Conservation (phyloP, 768 basidiomycete species). For the Trametes cinnabarina region DNA sequence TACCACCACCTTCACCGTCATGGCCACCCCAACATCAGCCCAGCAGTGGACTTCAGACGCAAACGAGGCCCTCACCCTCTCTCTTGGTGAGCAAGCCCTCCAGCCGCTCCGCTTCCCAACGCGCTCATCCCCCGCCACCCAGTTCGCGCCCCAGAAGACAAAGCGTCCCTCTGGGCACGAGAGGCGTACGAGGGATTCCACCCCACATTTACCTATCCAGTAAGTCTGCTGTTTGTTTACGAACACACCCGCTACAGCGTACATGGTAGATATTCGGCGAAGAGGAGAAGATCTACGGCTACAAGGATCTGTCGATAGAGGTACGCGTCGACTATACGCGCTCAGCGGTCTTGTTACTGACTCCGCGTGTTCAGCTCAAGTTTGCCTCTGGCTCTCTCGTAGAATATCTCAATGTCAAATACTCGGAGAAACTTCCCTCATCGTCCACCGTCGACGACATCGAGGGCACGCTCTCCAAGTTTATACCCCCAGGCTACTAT, state of each 20-base stretch:
- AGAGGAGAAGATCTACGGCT: conserved; percentile 95
- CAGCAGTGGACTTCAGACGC: conserved; percentile 70
- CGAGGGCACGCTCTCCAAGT: conserved; percentile 69
- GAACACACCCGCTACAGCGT: not conserved
- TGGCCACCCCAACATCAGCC: conserved; percentile 31
- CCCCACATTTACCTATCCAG: conserved; percentile 93
- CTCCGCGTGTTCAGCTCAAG: conserved; percentile 51
- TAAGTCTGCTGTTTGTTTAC: conserved; percentile 34
- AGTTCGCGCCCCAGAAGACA: conserved; percentile 76
- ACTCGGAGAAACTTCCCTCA: conserved; percentile 62
- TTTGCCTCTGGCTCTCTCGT: conserved; percentile 86
- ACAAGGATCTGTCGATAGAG: conserved; percentile 78
- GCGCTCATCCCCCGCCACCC: conserved; percentile 6
- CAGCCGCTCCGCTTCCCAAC: not conserved
- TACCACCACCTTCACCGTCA: conserved; percentile 11
- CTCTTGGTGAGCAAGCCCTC: conserved; percentile 54
- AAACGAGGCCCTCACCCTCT: conserved; percentile 72
- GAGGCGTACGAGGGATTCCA: conserved; percentile 70
- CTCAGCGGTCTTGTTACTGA: not conserved
- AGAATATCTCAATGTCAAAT: conserved; percentile 69
- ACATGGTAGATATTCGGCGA: conserved; percentile 82
- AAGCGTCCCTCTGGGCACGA: conserved; percentile 49
- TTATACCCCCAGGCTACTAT: conserved; percentile 80
- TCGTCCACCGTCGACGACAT: conserved; percentile 83
- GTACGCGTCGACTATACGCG: conserved; percentile 45